A percentile compares a stretch with the other conserved stretches of the same genome.
phyloP scores from a whole-genome alignment of 768 basidiomycete genomes.

The Trametes cingulata region DNA sequence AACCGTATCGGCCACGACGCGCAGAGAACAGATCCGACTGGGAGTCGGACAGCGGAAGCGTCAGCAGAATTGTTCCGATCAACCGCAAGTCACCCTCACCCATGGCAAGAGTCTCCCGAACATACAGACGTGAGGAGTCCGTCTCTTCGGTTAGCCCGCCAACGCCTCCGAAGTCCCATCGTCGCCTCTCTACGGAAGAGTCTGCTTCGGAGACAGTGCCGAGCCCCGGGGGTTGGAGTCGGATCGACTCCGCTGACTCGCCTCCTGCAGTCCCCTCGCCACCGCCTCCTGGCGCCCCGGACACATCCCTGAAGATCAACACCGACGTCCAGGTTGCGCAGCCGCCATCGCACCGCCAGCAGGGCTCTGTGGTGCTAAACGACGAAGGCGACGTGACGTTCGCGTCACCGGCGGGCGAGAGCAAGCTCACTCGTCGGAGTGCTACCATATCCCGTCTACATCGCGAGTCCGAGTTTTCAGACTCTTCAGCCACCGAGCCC shows the following conservation, averaged over 20 bases:
- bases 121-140: constrained; percentile 39
- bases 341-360: constrained; percentile 30
- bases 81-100: constrained; percentile 72
- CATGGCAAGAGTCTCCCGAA: constrained; percentile 53
- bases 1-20: constrained; percentile 40
- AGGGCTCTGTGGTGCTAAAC: constrained; percentile 34
- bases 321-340: constrained; percentile 33
- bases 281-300: constrained; percentile 41
- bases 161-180: constrained; percentile 17
- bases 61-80: constrained; percentile 60
- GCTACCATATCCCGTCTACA: constrained; percentile 22
- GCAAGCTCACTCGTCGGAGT: constrained; percentile 14
- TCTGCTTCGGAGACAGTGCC: constrained; percentile 9
- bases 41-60: constrained; percentile 51
- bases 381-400: constrained; percentile 33
- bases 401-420: constrained; percentile 8
- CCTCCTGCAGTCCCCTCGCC: constrained; percentile 41
- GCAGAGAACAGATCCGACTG: constrained; percentile 45
- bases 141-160: constrained; percentile 45
- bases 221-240: constrained; percentile 34
- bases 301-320: constrained; percentile 22
- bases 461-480: constrained; percentile 45
- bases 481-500: constrained; percentile 45
- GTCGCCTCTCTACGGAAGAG: constrained; percentile 22
- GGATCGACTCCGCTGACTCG: constrained; percentile 39